phyloP scores from a whole-genome alignment of 2,329 filamentous ascomycete genomes.

The Westerdykella ornata region DNA sequence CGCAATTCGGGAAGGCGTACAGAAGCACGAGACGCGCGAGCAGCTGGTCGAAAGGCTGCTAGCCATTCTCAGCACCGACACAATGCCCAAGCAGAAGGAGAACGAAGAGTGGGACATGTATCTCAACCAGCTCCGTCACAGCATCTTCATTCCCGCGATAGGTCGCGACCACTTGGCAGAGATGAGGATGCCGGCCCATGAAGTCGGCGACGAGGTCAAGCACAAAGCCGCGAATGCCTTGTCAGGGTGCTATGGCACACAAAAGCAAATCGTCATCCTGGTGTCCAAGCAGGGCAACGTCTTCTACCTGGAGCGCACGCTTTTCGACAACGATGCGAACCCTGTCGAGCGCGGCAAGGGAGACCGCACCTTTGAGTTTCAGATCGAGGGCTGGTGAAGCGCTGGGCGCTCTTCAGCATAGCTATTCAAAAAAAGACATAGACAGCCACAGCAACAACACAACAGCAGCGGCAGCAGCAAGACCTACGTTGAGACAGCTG shows the following conservation, averaged over 20 bases:
- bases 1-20: slow-evolving; percentile 44
- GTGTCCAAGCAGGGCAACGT: slow-evolving; percentile 51
- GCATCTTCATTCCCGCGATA: slow-evolving; percentile 55
- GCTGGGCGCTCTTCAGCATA: not conserved
- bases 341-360: slow-evolving; percentile 42
- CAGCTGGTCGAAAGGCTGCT: slow-evolving; percentile 49
- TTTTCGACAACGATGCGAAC: slow-evolving; percentile 50
- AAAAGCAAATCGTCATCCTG: slow-evolving; percentile 57
- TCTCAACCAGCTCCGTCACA: slow-evolving; percentile 51
- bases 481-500: not conserved
- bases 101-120: slow-evolving; percentile 51
- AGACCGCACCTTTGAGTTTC: slow-evolving; percentile 44
- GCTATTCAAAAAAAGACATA: not conserved
- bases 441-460: not conserved
- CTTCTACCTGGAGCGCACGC: slow-evolving; percentile 56
- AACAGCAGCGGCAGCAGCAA: not conserved
- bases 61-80: slow-evolving; percentile 49
- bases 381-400: slow-evolving; percentile 40
- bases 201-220: slow-evolving; percentile 39
- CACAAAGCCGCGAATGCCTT: slow-evolving; percentile 33
- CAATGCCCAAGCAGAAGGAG: slow-evolving; percentile 46
- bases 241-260: slow-evolving; percentile 55
- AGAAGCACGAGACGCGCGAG: slow-evolving; percentile 41
- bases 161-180: slow-evolving; percentile 42
- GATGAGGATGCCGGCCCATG: slow-evolving; percentile 32